Percentiles rank a stretch among this genome's conserved stretches.
phyloP scores from a whole-genome alignment of 257 asterid genomes.

The Gentiana straminea region DNA sequence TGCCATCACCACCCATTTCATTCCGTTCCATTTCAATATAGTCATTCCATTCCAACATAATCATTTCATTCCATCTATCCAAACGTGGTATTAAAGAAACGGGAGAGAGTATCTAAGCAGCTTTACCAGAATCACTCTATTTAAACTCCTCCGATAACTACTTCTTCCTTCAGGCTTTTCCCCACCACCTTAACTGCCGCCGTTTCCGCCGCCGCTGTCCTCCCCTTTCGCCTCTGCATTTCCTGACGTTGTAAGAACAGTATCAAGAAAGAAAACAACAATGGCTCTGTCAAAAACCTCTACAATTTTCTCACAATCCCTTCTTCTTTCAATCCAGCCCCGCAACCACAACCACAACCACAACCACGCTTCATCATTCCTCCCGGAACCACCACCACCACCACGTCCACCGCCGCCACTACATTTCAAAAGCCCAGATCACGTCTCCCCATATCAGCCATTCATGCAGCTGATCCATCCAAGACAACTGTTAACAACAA shows the following conservation, averaged over 20 bases:
- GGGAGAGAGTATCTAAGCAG: too few species aligned
- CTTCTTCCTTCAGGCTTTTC: not conserved
- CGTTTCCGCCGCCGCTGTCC: constrained; percentile 2
- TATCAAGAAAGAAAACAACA: not conserved
- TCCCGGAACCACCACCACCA: constrained; percentile 15
- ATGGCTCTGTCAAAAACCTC: constrained; percentile 53
- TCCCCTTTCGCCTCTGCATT: constrained; percentile 5
- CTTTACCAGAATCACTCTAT: not conserved
- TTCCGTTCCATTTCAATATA: not conserved
- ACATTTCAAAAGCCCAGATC: constrained; percentile 14
- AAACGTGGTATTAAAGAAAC: too few species aligned
- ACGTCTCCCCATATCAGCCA: constrained; percentile 49
- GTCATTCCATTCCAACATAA: too few species aligned
- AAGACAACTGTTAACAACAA: constrained; percentile 28
- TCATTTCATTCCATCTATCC: too few species aligned
- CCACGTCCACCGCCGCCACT: constrained; percentile 6
- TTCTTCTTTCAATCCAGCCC: constrained; percentile 28
- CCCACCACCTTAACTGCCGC: not conserved
- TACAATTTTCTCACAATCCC: constrained; percentile 38
- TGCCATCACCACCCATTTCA: constrained; percentile 5
- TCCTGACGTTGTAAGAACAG: not conserved
- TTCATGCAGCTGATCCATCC: constrained; percentile 66
- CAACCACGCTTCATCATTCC: constrained; percentile 13
- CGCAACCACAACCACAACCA: constrained; percentile 15
- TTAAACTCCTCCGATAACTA: constrained; percentile 4